These are phyloP conservation scores for Cladosporium sp. DNA, from an alignment of 2,329 filamentous ascomycete genomes.

Conservation along the genomic window DNA sequence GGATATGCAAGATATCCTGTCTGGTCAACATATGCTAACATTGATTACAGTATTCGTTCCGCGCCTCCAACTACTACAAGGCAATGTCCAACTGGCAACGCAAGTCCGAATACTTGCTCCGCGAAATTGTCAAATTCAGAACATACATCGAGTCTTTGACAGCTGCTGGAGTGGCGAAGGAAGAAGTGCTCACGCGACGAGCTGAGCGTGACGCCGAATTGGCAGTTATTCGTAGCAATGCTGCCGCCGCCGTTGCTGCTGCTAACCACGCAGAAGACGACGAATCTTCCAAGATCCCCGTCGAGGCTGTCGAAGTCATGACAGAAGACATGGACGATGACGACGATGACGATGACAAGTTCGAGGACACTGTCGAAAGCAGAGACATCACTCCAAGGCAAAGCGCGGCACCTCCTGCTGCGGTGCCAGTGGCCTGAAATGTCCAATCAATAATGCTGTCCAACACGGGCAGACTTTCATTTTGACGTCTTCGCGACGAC, in stretches of 20 bases:
- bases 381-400: conserved; percentile 5
- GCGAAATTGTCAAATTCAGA: conserved; percentile 93
- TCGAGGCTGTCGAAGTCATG: background rate
- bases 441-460: background rate
- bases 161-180: conserved; percentile 63
- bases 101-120: conserved; percentile 84
- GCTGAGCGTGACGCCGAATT: conserved; percentile 8
- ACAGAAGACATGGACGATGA: background rate
- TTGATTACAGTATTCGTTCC: conserved; percentile 63
- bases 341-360: background rate
- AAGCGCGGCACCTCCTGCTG: background rate
- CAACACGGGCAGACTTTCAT: background rate
- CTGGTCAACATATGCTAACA: background rate
- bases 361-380: background rate
- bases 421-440: background rate
- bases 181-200: conserved; percentile 49
- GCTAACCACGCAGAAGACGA: background rate
- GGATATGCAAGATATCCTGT: background rate
- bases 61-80: conserved; percentile 72
- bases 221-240: conserved; percentile 3
- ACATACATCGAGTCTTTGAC: conserved; percentile 87
- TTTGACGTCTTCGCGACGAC: background rate
- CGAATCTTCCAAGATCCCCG: background rate
- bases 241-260: conserved; percentile 2
- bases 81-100: conserved; percentile 97